These are phyloP conservation scores for Sordariomycetes sp. DNA, from an alignment of 2,329 filamentous ascomycete species.

Conservation along the genomic window DNA sequence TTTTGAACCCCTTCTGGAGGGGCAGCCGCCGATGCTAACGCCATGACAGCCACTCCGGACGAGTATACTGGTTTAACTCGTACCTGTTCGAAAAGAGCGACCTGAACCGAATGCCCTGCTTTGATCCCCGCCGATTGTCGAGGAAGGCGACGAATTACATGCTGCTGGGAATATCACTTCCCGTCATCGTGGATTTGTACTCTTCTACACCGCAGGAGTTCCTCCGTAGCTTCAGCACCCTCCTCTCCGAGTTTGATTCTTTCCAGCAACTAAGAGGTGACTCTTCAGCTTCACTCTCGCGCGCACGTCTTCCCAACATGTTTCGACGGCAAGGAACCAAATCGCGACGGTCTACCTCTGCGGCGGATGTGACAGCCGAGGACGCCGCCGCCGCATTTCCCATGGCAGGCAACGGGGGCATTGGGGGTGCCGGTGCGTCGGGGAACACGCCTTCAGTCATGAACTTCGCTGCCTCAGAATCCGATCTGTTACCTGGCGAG, in stretches of 20 bases:
- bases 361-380: conserved; percentile 25
- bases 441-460: conserved; percentile 26
- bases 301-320: conserved; percentile 76
- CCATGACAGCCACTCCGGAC: conserved; percentile 68
- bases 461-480: conserved; percentile 49
- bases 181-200: conserved; percentile 81
- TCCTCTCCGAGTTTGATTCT: conserved; percentile 85
- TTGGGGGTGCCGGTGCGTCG: conserved; percentile 14
- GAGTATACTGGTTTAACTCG: conserved; percentile 97
- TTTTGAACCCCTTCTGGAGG: background rate
- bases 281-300: conserved; percentile 63
- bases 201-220: conserved; percentile 74
- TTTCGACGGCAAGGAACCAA: conserved; percentile 60
- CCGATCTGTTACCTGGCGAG: conserved; percentile 68
- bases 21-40: too few relatives aligned
- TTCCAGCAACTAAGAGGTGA: conserved; percentile 84
- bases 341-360: conserved; percentile 44
- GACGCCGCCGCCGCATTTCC: conserved; percentile 17
- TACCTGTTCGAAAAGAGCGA: conserved; percentile 81
- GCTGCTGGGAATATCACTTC: conserved; percentile 83
- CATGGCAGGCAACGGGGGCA: conserved; percentile 14
- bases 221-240: conserved; percentile 73
- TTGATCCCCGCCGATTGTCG: conserved; percentile 73
- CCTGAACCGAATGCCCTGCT: conserved; percentile 74
- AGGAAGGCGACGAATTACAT: conserved; percentile 91